Evolutionary conservation across 345 rosid genomes (phyloP).

Genomic region (Eutrema heterophyllum): DNA sequence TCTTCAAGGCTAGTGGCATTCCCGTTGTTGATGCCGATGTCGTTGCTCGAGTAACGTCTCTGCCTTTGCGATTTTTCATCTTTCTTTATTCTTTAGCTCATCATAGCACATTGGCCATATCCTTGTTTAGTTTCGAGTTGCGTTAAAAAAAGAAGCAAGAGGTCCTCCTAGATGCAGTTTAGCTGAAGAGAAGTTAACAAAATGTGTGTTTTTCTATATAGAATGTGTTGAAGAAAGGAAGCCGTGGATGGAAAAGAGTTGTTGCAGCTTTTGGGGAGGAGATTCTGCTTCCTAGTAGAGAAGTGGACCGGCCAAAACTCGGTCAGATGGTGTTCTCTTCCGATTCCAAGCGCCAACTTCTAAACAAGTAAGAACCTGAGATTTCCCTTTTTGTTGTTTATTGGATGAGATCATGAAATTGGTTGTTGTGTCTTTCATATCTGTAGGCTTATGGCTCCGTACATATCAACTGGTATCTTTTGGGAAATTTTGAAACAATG

Average conservation of each 20-base stretch:
- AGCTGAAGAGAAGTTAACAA: too few species aligned
- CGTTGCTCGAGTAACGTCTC: constrained; percentile 56
- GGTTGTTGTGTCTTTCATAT: neutral
- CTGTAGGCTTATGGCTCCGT: constrained; percentile 67
- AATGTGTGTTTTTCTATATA: neutral
- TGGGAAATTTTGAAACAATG: constrained; percentile 59
- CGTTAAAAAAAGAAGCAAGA: too few species aligned
- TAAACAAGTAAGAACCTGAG: constrained; percentile 46
- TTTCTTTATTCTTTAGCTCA: too few species aligned
- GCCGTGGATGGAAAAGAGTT: constrained; percentile 55
- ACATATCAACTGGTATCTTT: constrained; percentile 65
- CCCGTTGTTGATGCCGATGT: constrained; percentile 79
- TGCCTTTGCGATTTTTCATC: too few species aligned
- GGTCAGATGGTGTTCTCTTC: constrained; percentile 86
- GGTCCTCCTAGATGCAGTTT: too few species aligned
- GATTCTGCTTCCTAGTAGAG: constrained; percentile 48
- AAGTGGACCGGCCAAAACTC: constrained; percentile 62
- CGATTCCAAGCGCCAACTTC: constrained; percentile 64
- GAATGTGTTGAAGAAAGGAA: constrained; percentile 52
- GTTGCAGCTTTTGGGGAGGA: constrained; percentile 57
- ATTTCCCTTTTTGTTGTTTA: neutral
- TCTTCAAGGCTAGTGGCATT: constrained; percentile 60
- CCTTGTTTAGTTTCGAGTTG: too few species aligned
- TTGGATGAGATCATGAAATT: neutral
- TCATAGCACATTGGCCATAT: too few species aligned